Base-by-base conservation (phyloP, 257 asterid species). In the Solanum gandarillasii region DNA sequence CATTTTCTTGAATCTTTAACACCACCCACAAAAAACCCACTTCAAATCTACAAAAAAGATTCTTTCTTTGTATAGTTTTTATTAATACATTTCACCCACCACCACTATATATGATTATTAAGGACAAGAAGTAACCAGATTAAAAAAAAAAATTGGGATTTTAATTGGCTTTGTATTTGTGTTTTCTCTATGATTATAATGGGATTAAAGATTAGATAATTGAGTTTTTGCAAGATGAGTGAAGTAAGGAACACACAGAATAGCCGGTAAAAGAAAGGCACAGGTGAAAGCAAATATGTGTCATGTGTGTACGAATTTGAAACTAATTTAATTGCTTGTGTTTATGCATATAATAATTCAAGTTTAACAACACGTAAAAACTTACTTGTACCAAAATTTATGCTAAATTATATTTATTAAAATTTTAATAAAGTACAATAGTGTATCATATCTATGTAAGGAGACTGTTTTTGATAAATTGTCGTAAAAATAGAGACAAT, bases 1-100 rank as follows among this genome's bases (percentile, higher is more conserved):
- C 98, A 95, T 95, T 89, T 41, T 52, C 72, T 23, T 27, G 41
- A 14, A 25, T 46, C 60, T 41, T 78, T 41, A 78, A 25, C 84
- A 43, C 60, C 65, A 14, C 62, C 35, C 58, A 78, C 58, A 41
- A 29, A 79, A 76, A 46, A 27, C 16, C 68, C 68, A 81, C 38
- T 48, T 82, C 14, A 11, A 82, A 82, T 82, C 86, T 48, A 82
- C 70, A 52, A 76, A 76, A 38, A 41, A 79, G 14, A 43, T 43
- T 27, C 62, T 27, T 79, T 27, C 4, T 27, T 35, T 74, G 25
- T 35, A 13, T n/a, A 21, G 11, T 74, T 74, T 35, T 35, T 74
- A 76, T 39, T n/a, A 76, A 76, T 39, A 39, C 84, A 76, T 38
- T n/a, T 76, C 34, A 23, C 34, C 58, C 60, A 35, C 52, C 83